phyloP scores from a whole-genome alignment of 2,329 filamentous ascomycete genomes.

The Alternaria gansuensis region DNA sequence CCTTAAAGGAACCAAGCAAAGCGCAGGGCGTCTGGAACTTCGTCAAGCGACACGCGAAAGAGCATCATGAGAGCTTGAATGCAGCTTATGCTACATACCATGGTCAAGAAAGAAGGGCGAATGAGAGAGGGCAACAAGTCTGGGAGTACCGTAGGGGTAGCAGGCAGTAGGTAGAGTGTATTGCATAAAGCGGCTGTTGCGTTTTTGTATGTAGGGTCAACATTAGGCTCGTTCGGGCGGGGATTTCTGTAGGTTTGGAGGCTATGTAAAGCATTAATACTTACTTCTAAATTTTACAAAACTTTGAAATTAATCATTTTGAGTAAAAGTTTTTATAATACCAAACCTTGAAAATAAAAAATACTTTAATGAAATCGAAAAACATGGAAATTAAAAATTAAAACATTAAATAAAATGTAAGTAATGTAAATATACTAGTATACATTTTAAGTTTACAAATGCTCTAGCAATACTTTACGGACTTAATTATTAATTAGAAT shows the following conservation, averaged over 20 bases:
- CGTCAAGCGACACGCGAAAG: conserved; percentile 30
- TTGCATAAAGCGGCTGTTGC: neutral
- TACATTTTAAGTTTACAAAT: too few species aligned
- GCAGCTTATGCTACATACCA: conserved; percentile 36
- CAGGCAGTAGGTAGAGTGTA: neutral
- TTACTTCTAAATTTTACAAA: too few species aligned
- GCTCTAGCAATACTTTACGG: too few species aligned
- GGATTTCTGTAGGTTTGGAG: neutral
- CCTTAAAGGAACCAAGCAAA: conserved; percentile 14
- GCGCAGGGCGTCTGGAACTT: conserved; percentile 22
- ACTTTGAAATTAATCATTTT: too few species aligned
- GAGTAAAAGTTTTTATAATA: too few species aligned
- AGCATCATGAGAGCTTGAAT: conserved; percentile 38
- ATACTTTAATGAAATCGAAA: too few species aligned
- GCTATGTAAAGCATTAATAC: too few species aligned
- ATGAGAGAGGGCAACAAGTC: conserved; percentile 16
- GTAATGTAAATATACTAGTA: too few species aligned
- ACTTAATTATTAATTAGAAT: too few species aligned
- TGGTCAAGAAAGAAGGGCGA: conserved; percentile 18
- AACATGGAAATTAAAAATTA: too few species aligned
- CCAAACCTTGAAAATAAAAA: too few species aligned
- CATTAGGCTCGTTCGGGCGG: neutral
- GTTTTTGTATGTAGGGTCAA: neutral
- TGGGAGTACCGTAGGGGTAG: conserved; percentile 32
- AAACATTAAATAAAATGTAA: too few species aligned